A percentile compares a stretch with the other conserved stretches of the same genome.
phyloP scores from a whole-genome alignment of 805 yeast genomes.

The Candida tallmaniae region DNA sequence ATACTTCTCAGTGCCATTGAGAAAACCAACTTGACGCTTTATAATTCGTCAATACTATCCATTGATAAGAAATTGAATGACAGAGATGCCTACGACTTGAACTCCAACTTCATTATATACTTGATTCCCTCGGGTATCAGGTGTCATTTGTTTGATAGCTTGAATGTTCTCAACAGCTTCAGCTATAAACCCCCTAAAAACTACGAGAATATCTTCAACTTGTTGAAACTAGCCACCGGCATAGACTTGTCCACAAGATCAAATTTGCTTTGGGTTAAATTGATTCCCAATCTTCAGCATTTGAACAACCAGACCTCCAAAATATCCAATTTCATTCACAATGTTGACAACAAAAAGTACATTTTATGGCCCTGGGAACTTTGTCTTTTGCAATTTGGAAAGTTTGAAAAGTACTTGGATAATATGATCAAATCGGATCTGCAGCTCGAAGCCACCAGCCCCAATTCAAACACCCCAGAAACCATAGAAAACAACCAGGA shows the following conservation, averaged over 20 bases:
- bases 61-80: constrained; percentile 5
- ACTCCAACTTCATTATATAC: constrained; percentile 29
- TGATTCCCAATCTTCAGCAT: constrained; percentile 65
- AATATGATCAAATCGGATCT: background rate
- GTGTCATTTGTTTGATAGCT: constrained; percentile 35
- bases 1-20: constrained; percentile 27
- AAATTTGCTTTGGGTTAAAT: constrained; percentile 53
- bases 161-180: constrained; percentile 19
- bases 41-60: constrained; percentile 19
- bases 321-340: constrained; percentile 52
- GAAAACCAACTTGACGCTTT: constrained; percentile 22
- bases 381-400: constrained; percentile 54
- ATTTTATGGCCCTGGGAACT: constrained; percentile 71
- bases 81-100: constrained; percentile 12
- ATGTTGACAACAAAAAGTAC: constrained; percentile 49
- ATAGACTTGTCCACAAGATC: constrained; percentile 19
- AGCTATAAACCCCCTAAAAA: constrained; percentile 19
- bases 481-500: constrained; percentile 11
- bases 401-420: constrained; percentile 13
- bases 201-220: constrained; percentile 20
- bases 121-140: constrained; percentile 40
- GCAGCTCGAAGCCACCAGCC: background rate
- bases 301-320: constrained; percentile 64
- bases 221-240: constrained; percentile 34
- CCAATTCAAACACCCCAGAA: background rate